These are phyloP conservation scores for Alternaria triticina DNA, from an alignment of 2,329 filamentous ascomycete genomes.

Conservation along the genomic window DNA sequence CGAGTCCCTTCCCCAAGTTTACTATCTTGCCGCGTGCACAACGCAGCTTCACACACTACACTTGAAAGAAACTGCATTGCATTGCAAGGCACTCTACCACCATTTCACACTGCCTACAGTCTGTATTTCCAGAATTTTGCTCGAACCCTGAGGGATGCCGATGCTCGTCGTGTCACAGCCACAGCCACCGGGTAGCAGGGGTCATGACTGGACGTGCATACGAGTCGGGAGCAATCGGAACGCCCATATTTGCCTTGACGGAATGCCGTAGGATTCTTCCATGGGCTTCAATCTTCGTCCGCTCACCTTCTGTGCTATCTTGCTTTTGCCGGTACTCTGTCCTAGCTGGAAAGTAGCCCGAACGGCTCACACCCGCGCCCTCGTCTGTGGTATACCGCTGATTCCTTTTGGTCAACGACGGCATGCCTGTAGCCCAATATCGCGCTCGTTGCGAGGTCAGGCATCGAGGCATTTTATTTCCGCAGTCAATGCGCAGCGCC, in stretches of 20 bases:
- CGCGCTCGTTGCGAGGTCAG: conserved; percentile 2
- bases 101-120: not conserved
- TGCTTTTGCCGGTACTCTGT: conserved; percentile 4
- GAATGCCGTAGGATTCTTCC: conserved; percentile 3
- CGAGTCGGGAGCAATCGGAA: conserved; percentile 17
- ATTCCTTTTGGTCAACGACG: not conserved
- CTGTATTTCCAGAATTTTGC: not conserved
- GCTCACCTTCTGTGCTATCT: not conserved
- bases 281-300: conserved; percentile 5
- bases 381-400: not conserved
- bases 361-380: not conserved
- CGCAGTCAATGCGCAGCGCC: conserved; percentile 17
- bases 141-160: not conserved
- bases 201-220: conserved; percentile 12
- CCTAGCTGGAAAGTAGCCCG: not conserved
- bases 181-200: conserved; percentile 14
- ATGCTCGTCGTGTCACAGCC: conserved; percentile 8
- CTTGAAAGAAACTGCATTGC: not conserved
- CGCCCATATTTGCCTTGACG: conserved; percentile 2
- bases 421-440: not conserved
- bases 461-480: conserved; percentile 26
- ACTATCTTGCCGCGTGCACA: not conserved
- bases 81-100: not conserved
- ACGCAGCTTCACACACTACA: not conserved
- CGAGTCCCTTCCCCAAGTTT: conserved; percentile 7